Conservation (phyloP, 2,329 filamentous ascomycete species). For the Hypoxylon sp. region DNA sequence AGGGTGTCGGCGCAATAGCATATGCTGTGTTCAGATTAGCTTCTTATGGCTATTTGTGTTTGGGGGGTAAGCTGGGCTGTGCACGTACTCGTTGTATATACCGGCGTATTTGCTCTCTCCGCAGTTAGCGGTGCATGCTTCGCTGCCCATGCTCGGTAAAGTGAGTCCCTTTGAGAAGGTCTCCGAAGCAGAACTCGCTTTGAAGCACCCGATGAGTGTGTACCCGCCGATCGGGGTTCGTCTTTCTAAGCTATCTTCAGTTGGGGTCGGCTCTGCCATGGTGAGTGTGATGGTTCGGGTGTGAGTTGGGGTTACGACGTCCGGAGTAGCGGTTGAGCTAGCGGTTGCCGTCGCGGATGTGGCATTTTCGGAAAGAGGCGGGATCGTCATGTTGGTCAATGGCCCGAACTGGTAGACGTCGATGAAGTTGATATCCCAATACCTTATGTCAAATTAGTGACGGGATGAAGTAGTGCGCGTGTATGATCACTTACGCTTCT, state of each 20-base stretch:
- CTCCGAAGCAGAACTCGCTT: conserved; percentile 52
- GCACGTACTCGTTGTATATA: conserved; percentile 51
- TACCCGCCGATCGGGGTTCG: conserved; percentile 39
- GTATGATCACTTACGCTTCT: conserved; percentile 50
- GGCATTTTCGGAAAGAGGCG: conserved; percentile 21
- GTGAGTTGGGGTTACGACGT: conserved; percentile 29
- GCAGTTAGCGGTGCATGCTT: conserved; percentile 56
- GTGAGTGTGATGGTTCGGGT: conserved; percentile 48
- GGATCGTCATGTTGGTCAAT: conserved; percentile 18
- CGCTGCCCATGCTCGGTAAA: conserved; percentile 54
- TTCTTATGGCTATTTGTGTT: not conserved
- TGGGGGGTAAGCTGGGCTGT: not conserved
- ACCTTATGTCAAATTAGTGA: conserved; percentile 41
- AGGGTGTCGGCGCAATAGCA: conserved; percentile 61
- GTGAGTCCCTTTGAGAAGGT: conserved; percentile 52
- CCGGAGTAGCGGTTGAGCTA: conserved; percentile 18
- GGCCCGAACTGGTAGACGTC: conserved; percentile 56
- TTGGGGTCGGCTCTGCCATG: conserved; percentile 40
- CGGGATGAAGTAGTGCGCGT: not conserved
- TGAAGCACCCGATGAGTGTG: conserved; percentile 55
- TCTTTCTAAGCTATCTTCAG: conserved; percentile 28
- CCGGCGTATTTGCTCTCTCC: conserved; percentile 54
- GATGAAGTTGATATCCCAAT: conserved; percentile 68
- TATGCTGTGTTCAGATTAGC: conserved; percentile 39
- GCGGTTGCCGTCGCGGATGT: conserved; percentile 19